Conservation (phyloP, 2,329 filamentous ascomycete genomes). For the Aspergillus hortae region DNA sequence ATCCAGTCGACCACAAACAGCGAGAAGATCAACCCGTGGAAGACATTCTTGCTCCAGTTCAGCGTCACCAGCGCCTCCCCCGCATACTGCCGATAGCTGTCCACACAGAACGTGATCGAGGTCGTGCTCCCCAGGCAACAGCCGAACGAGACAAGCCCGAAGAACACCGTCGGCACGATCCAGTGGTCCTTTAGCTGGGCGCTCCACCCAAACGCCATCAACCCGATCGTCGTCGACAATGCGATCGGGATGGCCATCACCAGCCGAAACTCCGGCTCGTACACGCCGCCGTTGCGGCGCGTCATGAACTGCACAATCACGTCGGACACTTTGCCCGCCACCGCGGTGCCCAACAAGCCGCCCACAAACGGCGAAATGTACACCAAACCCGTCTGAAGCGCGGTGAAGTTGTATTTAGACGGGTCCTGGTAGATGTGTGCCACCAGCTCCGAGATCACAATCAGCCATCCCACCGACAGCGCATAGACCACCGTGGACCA, state of each 20-base stretch:
- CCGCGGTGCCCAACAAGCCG: constrained; percentile 82
- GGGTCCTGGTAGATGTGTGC: constrained; percentile 71
- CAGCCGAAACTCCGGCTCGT: constrained; percentile 89
- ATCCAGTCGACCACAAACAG: constrained; percentile 88
- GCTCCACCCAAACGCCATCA: constrained; percentile 98
- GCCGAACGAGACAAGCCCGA: constrained; percentile 86
- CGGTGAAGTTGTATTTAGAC: constrained; percentile 72
- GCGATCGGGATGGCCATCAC: constrained; percentile 82
- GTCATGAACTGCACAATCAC: constrained; percentile 79
- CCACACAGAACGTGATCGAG: constrained; percentile 88
- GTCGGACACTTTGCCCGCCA: constrained; percentile 85
- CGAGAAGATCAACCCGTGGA: constrained; percentile 85
- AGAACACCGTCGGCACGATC: constrained; percentile 93
- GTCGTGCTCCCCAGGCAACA: constrained; percentile 88
- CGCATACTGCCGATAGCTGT: constrained; percentile 89
- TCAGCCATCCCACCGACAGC: constrained; percentile 89
- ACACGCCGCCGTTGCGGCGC: constrained; percentile 82
- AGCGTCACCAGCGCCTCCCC: constrained; percentile 91
- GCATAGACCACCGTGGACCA: constrained; percentile 86
- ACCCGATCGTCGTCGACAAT: constrained; percentile 73
- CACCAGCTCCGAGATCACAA: constrained; percentile 87
- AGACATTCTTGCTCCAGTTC: constrained; percentile 90
- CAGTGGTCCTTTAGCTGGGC: constrained; percentile 69
- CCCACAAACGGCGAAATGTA: constrained; percentile 90
- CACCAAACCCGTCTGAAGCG: constrained; percentile 76